Conservation (phyloP, 176 grass and related monocot species). For the Rhynchospora breviuscula region DNA sequence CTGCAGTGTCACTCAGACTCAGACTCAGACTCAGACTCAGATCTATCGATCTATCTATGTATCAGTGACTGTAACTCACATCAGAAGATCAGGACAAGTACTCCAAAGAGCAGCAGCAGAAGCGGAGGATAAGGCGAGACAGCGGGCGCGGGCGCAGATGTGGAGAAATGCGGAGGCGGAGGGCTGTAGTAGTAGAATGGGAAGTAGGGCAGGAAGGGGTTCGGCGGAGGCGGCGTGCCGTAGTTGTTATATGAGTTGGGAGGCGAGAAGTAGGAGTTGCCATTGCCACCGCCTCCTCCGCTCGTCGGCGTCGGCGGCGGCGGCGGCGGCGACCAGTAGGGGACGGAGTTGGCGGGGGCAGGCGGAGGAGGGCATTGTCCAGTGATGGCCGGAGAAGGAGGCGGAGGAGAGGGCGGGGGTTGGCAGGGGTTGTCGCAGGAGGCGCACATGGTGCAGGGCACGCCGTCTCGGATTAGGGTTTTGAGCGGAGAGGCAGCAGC, state of each 20-base stretch:
- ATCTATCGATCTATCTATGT: no score
- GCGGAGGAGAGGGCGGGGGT: constrained; percentile 30
- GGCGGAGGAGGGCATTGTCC: constrained; percentile 38
- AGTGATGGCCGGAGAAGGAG: constrained; percentile 28
- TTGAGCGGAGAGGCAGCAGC: not conserved
- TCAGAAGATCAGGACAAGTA: no score
- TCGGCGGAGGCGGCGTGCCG: constrained; percentile 74
- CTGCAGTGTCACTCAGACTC: no score
- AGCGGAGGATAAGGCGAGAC: no score
- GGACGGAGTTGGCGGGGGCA: constrained; percentile 6
- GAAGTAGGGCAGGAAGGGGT: constrained; percentile 95
- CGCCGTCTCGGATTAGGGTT: constrained; percentile 55
- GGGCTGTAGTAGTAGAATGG: constrained; percentile 96
- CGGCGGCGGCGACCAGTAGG: not conserved
- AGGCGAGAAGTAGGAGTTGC: constrained; percentile 21
- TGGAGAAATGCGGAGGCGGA: constrained; percentile 34
- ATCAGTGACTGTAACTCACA: no score
- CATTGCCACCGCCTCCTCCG: no score
- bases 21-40: no score
- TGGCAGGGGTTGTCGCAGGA: constrained; percentile 82
- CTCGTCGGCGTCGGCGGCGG: not conserved
- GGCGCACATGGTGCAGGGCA: constrained; percentile 75
- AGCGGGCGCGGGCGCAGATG: no score
- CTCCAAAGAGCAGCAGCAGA: no score
- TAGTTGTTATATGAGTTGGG: constrained; percentile 18